phyloP scores from a whole-genome alignment of 139 green algal genomes.

The Coccomyxa sp. region DNA sequence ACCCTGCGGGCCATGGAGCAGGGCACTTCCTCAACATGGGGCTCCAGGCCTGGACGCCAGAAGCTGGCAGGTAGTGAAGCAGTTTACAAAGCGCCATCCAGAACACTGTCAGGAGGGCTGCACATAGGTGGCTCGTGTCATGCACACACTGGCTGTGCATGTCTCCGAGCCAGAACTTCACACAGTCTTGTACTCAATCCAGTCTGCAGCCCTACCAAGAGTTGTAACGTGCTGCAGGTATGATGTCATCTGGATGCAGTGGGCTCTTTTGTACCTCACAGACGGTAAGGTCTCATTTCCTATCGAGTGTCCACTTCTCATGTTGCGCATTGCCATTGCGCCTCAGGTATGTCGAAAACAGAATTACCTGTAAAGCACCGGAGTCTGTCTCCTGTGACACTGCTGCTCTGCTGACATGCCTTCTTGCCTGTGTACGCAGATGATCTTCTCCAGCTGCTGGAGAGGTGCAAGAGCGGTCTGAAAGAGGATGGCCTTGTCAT shows the following conservation, averaged over 20 bases:
- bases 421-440: constrained; percentile 17
- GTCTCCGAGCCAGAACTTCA: constrained; percentile 38
- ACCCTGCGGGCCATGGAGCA: constrained; percentile 24
- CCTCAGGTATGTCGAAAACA: neutral
- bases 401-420: too few species aligned
- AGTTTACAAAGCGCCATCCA: too few species aligned
- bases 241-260: constrained; percentile 82
- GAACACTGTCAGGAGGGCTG: too few species aligned
- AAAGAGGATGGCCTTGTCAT: constrained; percentile 82
- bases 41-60: constrained; percentile 57
- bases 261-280: constrained; percentile 89
- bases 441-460: constrained; percentile 76
- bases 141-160: too few species aligned
- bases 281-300: constrained; percentile 53
- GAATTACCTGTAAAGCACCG: neutral
- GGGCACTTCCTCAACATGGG: constrained; percentile 39
- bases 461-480: constrained; percentile 50
- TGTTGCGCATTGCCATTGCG: neutral
- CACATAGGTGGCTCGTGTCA: too few species aligned
- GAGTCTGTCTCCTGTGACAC: neutral
- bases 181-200: neutral
- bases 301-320: neutral
- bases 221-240: constrained; percentile 44
- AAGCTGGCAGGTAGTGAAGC: constrained; percentile 17
- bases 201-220: neutral